Evolutionary conservation across 257 asterid genomes (phyloP).

Genomic region (Jacaranda copaia): DNA sequence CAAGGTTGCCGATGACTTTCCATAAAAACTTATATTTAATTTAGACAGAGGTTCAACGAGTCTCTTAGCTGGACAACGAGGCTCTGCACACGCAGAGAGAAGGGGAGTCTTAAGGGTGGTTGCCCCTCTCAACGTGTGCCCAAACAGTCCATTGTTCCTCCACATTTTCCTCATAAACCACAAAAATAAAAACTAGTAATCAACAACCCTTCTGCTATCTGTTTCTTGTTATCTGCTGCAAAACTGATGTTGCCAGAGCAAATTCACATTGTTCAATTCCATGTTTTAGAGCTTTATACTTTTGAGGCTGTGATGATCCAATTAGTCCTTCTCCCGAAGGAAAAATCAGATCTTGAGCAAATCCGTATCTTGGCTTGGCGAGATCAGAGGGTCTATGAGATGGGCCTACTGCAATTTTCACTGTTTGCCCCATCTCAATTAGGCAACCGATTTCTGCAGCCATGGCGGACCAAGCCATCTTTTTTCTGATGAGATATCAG

Average conservation of each 20-base stretch:
- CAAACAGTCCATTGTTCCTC: conserved; percentile 12
- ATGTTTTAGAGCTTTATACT: neutral
- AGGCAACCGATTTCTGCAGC: conserved; percentile 46
- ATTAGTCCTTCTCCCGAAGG: neutral
- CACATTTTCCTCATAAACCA: neutral
- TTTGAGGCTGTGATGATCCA: conserved; percentile 39
- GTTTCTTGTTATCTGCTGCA: neutral
- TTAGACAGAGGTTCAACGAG: too few species aligned
- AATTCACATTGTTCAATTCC: neutral
- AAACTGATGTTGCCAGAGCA: neutral
- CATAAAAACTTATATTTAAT: too few species aligned
- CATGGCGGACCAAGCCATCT: conserved; percentile 39
- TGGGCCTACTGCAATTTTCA: neutral
- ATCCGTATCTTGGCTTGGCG: conserved; percentile 44
- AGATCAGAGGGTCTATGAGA: conserved; percentile 32
- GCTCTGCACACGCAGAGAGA: conserved; percentile 12
- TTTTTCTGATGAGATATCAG: conserved; percentile 15
- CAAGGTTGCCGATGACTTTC: neutral
- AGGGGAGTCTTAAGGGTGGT: conserved; percentile 51
- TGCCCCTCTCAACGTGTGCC: conserved; percentile 42
- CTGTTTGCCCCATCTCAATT: neutral
- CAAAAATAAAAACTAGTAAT: too few species aligned
- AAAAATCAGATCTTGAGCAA: conserved; percentile 28
- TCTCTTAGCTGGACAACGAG: conserved; percentile 11
- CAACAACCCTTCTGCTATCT: conserved; percentile 26